Evolutionary conservation across 495 filamentous ascomycete species (phyloP).

Genomic region (Aspergillus saccharolyticus): DNA sequence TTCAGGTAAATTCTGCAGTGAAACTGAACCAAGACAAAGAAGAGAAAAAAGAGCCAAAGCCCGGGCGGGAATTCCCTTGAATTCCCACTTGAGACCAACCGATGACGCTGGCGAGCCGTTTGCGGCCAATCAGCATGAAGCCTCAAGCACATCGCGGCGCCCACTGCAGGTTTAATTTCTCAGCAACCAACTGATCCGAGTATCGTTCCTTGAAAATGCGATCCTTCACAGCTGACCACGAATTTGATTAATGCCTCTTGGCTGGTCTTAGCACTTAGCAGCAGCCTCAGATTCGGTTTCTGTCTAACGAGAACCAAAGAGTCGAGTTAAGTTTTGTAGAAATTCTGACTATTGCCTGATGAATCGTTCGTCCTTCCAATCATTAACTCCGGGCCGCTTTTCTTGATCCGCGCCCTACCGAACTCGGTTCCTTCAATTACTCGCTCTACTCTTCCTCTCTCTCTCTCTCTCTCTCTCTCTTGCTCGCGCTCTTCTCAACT

Average conservation of each 20-base stretch:
- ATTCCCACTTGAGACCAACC: not conserved
- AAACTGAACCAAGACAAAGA: not conserved
- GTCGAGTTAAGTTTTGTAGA: not conserved
- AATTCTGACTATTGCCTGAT: slow-evolving; percentile 12
- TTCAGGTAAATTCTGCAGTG: not conserved
- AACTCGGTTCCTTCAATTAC: slow-evolving; percentile 2
- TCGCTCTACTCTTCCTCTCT: slow-evolving; percentile 6
- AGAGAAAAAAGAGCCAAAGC: slow-evolving; percentile 1
- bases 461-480: slow-evolving; percentile 2
- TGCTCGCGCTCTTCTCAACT: slow-evolving; percentile 5
- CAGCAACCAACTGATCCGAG: not conserved
- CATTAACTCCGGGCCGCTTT: slow-evolving; percentile 4
- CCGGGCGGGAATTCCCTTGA: slow-evolving; percentile 4
- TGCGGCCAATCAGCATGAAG: slow-evolving; percentile 11
- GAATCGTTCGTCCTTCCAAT: slow-evolving; percentile 4
- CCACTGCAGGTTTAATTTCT: not conserved
- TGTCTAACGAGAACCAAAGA: not conserved
- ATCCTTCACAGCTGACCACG: not conserved
- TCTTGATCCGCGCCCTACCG: slow-evolving; percentile 13
- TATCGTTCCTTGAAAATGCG: not conserved
- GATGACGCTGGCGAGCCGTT: slow-evolving; percentile 3
- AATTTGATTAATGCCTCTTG: not conserved
- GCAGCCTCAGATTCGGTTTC: too few species aligned
- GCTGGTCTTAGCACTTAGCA: not conserved
- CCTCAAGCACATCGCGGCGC: not conserved